These are phyloP conservation scores for Colletotrichum shisoi DNA, from an alignment of 2,329 filamentous ascomycete genomes.

Conservation along the genomic window DNA sequence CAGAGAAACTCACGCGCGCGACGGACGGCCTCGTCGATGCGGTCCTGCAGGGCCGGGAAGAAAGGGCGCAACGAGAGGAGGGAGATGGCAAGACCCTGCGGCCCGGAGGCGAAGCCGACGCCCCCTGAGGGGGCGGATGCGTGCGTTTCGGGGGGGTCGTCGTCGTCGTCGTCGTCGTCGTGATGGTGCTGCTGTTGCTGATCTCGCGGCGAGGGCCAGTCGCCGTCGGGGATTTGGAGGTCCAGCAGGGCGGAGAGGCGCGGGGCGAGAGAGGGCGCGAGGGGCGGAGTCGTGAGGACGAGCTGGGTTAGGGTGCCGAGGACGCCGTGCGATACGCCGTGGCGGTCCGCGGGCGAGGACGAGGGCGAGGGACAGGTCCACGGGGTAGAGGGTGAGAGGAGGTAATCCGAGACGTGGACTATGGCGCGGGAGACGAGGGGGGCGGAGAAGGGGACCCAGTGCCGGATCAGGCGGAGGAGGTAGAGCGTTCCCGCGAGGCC, in stretches of 20 bases:
- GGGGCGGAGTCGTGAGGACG: slow-evolving; percentile 63
- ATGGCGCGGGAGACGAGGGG: slow-evolving; percentile 62
- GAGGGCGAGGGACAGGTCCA: slow-evolving; percentile 16
- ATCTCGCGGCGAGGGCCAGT: slow-evolving; percentile 66
- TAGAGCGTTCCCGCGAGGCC: slow-evolving; percentile 74
- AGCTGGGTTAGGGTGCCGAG: slow-evolving; percentile 77
- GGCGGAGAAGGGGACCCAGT: slow-evolving; percentile 61
- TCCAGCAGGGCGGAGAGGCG: slow-evolving; percentile 64
- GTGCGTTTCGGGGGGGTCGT: slow-evolving; percentile 50
- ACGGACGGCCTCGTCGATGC: slow-evolving; percentile 61
- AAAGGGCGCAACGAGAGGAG: slow-evolving; percentile 63
- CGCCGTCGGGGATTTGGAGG: slow-evolving; percentile 67
- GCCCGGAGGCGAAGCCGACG: slow-evolving; percentile 72
- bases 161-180: slow-evolving; percentile 47
- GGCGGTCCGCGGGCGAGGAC: slow-evolving; percentile 36
- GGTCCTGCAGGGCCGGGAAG: slow-evolving; percentile 62
- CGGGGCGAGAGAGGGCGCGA: slow-evolving; percentile 62
- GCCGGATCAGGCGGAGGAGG: slow-evolving; percentile 68
- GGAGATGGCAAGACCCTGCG: slow-evolving; percentile 68
- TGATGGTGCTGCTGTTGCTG: slow-evolving; percentile 8
- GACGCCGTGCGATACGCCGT: slow-evolving; percentile 72
- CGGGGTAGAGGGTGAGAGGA: slow-evolving; percentile 53
- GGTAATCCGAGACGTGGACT: slow-evolving; percentile 64
- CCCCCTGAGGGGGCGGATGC: slow-evolving; percentile 53
- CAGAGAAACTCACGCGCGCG: slow-evolving; percentile 63